phyloP scores from a whole-genome alignment of 2,329 filamentous ascomycete species.

The Didymella pinodella region DNA sequence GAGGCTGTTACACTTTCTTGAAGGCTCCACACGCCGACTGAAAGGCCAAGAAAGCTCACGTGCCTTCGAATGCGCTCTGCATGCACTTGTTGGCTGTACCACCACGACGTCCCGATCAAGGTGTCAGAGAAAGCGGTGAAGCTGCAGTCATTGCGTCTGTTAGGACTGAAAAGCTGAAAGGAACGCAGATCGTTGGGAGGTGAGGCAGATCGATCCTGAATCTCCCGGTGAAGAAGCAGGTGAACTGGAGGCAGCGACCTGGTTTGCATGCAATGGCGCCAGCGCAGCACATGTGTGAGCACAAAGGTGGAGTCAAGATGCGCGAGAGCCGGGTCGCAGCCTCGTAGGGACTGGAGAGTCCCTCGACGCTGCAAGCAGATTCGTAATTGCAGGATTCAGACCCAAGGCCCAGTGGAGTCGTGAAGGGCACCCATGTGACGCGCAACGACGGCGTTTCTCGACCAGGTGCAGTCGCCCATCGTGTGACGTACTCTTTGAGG shows the following conservation, averaged over 20 bases:
- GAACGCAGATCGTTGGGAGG: background rate
- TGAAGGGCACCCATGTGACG: conserved; percentile 29
- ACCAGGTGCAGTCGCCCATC: conserved; percentile 13
- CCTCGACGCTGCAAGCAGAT: conserved; percentile 9
- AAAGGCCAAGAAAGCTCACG: conserved; percentile 19
- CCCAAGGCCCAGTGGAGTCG: conserved; percentile 22
- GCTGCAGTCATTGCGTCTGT: conserved; percentile 21
- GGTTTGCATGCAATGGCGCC: conserved; percentile 27
- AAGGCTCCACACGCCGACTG: conserved; percentile 14
- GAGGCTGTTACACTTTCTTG: conserved; percentile 28
- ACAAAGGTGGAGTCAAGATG: conserved; percentile 24
- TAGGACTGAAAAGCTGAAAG: background rate
- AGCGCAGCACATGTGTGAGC: conserved; percentile 37
- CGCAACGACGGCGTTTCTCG: conserved; percentile 8
- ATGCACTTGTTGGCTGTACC: conserved; percentile 27
- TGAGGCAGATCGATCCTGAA: background rate
- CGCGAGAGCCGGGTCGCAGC: conserved; percentile 27
- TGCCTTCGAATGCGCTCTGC: conserved; percentile 13
- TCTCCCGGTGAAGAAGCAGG: background rate
- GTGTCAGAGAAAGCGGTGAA: conserved; percentile 33
- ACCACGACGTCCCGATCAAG: conserved; percentile 20
- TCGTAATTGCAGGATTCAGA: conserved; percentile 30
- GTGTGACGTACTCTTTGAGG: conserved; percentile 14
- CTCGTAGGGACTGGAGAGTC: conserved; percentile 20
- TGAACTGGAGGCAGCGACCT: conserved; percentile 15